phyloP scores from a whole-genome alignment of 208 protist species.

The Wallacemonas sp. region DNA sequence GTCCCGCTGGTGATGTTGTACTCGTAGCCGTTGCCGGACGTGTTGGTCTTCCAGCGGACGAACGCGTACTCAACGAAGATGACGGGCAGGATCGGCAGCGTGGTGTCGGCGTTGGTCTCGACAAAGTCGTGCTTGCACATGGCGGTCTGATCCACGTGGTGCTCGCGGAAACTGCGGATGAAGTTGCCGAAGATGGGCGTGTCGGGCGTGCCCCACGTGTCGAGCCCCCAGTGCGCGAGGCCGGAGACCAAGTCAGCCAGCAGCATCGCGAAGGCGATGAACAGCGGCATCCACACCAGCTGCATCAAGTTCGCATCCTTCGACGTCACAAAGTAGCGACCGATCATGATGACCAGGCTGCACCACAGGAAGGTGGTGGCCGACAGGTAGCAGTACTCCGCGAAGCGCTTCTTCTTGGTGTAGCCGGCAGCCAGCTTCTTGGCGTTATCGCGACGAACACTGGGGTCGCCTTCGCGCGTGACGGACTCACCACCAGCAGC shows the following conservation, averaged over 20 bases:
- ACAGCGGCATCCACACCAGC: slow-evolving; percentile 72
- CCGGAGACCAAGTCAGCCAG: slow-evolving; percentile 91
- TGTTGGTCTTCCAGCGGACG: slow-evolving; percentile 32
- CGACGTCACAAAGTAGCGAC: slow-evolving; percentile 71
- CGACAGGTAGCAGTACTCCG: slow-evolving; percentile 82
- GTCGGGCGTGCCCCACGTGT: slow-evolving; percentile 93
- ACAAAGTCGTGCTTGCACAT: slow-evolving; percentile 95
- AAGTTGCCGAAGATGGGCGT: slow-evolving; percentile 91
- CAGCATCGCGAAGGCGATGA: slow-evolving; percentile 73
- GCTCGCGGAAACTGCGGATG: slow-evolving; percentile 94
- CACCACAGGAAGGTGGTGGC: slow-evolving; percentile 59
- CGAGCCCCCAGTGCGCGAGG: slow-evolving; percentile 92
- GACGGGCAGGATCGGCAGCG: slow-evolving; percentile 81
- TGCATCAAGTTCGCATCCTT: slow-evolving; percentile 58
- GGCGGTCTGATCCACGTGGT: slow-evolving; percentile 91
- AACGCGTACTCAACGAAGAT: slow-evolving; percentile 54
- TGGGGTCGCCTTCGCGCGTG: slow-evolving; percentile 44
- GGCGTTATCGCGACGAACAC: slow-evolving; percentile 75
- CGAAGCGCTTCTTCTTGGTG: slow-evolving; percentile 81
- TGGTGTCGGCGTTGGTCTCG: slow-evolving; percentile 95
- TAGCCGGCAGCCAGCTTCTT: slow-evolving; percentile 81
- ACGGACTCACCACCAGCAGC: slow-evolving; percentile 34
- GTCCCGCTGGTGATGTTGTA: slow-evolving; percentile 64
- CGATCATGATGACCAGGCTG: slow-evolving; percentile 56
- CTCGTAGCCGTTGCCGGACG: slow-evolving; percentile 41